Conservation (phyloP, 2,329 filamentous ascomycete genomes). For the Myriosclerotinia curreyana region DNA sequence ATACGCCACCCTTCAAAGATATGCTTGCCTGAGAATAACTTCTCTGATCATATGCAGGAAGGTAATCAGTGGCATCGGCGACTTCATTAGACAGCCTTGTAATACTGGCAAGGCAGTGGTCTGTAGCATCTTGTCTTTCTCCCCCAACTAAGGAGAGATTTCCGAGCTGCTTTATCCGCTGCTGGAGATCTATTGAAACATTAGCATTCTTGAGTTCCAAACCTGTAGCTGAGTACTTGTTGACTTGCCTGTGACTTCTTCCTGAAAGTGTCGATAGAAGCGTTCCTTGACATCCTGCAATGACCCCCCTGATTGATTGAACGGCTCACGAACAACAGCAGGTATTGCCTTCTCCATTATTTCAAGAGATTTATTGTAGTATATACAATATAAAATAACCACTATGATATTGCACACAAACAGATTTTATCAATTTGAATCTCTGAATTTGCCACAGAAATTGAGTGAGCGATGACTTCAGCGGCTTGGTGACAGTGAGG, state of each 20-base stretch:
- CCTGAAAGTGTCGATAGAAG: slow-evolving; percentile 82
- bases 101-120: slow-evolving; percentile 76
- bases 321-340: slow-evolving; percentile 22
- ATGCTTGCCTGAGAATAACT: slow-evolving; percentile 70
- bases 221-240: neutral
- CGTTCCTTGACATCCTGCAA: slow-evolving; percentile 61
- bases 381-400: too few species aligned
- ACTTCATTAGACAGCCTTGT: slow-evolving; percentile 79
- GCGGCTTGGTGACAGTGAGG: neutral
- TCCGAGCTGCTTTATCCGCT: slow-evolving; percentile 68
- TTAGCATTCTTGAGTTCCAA: slow-evolving; percentile 3
- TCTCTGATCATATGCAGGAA: slow-evolving; percentile 86
- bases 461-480: slow-evolving; percentile 1
- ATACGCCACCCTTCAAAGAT: neutral
- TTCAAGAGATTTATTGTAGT: neutral
- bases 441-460: neutral
- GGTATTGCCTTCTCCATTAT: slow-evolving; percentile 12
- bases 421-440: neutral
- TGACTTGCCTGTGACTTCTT: slow-evolving; percentile 65
- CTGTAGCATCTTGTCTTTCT: slow-evolving; percentile 76
- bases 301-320: slow-evolving; percentile 26
- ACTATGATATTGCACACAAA: neutral
- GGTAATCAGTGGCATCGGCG: slow-evolving; percentile 74
- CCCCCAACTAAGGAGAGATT: slow-evolving; percentile 62
- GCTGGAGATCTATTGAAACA: slow-evolving; percentile 61